Evolutionary conservation across 169 alveolate species (phyloP), one percentile per base, ranked within the genome.

Genomic region (Cyclospora cayetanensis): DNA sequence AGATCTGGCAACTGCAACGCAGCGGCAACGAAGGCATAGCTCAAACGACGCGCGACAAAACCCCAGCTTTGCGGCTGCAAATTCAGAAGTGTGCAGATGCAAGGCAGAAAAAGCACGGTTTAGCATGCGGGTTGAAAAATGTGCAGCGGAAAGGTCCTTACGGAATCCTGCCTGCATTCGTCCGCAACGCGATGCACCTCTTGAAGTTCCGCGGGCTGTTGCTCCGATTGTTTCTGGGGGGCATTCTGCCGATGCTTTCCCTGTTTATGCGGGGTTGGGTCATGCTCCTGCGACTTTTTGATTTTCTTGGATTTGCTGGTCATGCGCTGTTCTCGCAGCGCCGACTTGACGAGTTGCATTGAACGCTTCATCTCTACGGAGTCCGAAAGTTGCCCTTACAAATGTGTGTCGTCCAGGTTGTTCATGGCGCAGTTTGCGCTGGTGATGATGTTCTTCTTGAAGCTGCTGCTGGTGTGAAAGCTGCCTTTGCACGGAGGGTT

Each of bases 251-350:
- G 52, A 27, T 68, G 80, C 80, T 68, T n/a, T 39, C 15, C 27
- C 53, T 70, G 43, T 18, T 70, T 50, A 31, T 34, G 37, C 35
- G 35, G 43, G 20, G 35, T 50, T 53, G 35, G 83, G 37, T 70
- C 53, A 31, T 31, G 52, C 83, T 70, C 60, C 83, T 70, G 83
- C 55, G 35, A 4, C 35, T 37, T 70, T 35, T 22, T 70, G 4
- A 35, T 22, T 20, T 70, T 70, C 31, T 37, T 70, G 34, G 31
- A 3, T 39, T 70, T 70, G 1, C 53, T n/a, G 15, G 43, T 4
- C n/a, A 20, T 27, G 20, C 52, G 83, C 55, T 70, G 25, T 35
- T 27, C 83, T 53, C 83, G 83, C 83, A 70, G 83, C 83, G 83
- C 83, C 4, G 83, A 34, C 55, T 70, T 70, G 20, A 70, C 20